Evolutionary conservation across 768 basidiomycete species (phyloP), one percentile per base, ranked within the genome.

Genomic region (Hygrocybe coccinea): DNA sequence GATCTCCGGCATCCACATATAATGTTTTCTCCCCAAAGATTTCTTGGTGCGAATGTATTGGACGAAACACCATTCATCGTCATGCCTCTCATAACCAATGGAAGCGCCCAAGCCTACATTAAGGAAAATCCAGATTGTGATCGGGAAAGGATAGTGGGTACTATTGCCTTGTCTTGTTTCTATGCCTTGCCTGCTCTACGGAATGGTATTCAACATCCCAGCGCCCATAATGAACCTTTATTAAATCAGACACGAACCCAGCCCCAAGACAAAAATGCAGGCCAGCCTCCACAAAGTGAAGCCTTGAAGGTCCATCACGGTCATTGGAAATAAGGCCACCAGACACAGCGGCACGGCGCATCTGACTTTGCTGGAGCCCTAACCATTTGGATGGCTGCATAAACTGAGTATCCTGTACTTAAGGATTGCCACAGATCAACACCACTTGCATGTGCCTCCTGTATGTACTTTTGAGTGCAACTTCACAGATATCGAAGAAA

Each of bases 201-300:
- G n/a, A n/a, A n/a, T n/a, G n/a, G n/a, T n/a, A n/a, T n/a, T n/a
- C n/a, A n/a, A n/a, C n/a, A n/a, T n/a, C n/a, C n/a, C n/a, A n/a
- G n/a, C n/a, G n/a, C n/a, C n/a, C n/a, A n/a, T n/a, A n/a, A n/a
- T n/a, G n/a, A n/a, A n/a, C n/a, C n/a, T n/a, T n/a, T n/a, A n/a
- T n/a, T n/a, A n/a, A n/a, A n/a, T n/a, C n/a, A n/a, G n/a, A n/a
- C n/a, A n/a, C n/a, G n/a, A n/a, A n/a, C n/a, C n/a, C n/a, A n/a
- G n/a, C n/a, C n/a, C n/a, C n/a, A n/a, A n/a, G n/a, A n/a, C 82
- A 82, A 59, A 71, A 82, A 54, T 83, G 76, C 8, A 82, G 58
- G 59, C 77, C 78, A 0, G 82, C 82, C 56, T 83, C 82, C 15
- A 82, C 73, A 50, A 83, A 75, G 5, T 72, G 76, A 2, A 83